phyloP scores from a whole-genome alignment of 1,139 yeast species.

The Nakaseomyces uthaithaninus region DNA sequence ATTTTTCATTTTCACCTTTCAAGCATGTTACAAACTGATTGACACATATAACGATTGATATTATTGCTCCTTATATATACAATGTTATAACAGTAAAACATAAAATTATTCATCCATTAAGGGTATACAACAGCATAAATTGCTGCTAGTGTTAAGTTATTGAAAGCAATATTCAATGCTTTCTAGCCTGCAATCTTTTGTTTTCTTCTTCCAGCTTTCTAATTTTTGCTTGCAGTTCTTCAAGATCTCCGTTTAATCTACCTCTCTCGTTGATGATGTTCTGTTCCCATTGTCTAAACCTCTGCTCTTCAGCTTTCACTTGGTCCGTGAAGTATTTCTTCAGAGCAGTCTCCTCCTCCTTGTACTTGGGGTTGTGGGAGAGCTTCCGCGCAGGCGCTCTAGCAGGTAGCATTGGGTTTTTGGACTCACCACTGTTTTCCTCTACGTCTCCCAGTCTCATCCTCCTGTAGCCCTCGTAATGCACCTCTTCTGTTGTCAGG shows the following conservation, averaged over 20 bases:
- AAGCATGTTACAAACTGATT: too few species aligned
- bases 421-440: constrained; percentile 13
- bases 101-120: too few species aligned
- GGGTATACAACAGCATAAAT: too few species aligned
- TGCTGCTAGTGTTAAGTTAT: too few species aligned
- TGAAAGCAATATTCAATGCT: too few species aligned
- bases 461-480: constrained; percentile 82
- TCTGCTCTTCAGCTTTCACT: constrained; percentile 91
- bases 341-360: constrained; percentile 91
- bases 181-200: constrained; percentile 53
- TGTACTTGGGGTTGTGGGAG: constrained; percentile 78
- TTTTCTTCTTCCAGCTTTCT: constrained; percentile 68
- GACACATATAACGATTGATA: too few species aligned
- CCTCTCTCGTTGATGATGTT: constrained; percentile 91
- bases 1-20: too few species aligned
- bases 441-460: constrained; percentile 57
- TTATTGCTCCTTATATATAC: too few species aligned
- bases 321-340: constrained; percentile 97
- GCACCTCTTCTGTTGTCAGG: constrained; percentile 81
- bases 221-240: constrained; percentile 70
- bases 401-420: constrained; percentile 21
- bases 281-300: constrained; percentile 98
- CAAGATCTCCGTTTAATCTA: constrained; percentile 87
- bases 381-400: constrained; percentile 35
- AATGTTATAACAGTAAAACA: too few species aligned